Base-by-base conservation (phyloP, 2,329 filamentous ascomycete species). In the Chaetomium strumarium region DNA sequence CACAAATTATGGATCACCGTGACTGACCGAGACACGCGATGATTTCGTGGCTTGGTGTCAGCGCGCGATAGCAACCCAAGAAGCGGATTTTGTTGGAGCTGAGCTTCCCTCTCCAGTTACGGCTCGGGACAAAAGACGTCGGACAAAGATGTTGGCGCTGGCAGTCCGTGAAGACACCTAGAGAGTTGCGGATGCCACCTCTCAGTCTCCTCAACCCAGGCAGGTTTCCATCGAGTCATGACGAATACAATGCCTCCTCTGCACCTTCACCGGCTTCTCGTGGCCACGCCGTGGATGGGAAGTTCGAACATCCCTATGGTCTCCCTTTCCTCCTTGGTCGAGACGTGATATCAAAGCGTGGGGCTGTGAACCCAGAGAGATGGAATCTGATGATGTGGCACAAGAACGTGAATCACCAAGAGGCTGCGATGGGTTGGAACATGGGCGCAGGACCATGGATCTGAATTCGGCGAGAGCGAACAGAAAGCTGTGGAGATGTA, bases 281-380 rank as follows among this genome's bases (percentile, higher is more conserved):
- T 55, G 51, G 44, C 51, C 51, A 48, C 41, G 44, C 33, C 47
- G 44, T 12, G 51, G 53, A 9, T 47, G 48, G 44, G 47, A 46
- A 53, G 42, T 51, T 54, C 42, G 54, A 53, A 7, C 33, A 51
- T 58, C 43, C 52, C 53, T 59, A 58, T 57, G 54, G 37, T 51
- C 55, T 53, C 44, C 36, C 52, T 41, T 51, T 47, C 49, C 46
- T 55, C 55, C 48, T 56, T 57, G 19, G 46, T 44, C 41, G 46
- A 40, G 43, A 46, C 30, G 45, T 41, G 48, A 19, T 40, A 19
- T 16, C 13, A 38, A 37, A 36, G 38, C 45, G 53, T 42, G 49
- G 53, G 49, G 46, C 43, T 38, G 49, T 41, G 45, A 52, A 19
- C 44, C 48, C 48, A 39, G 24, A 48, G 36, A 49, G 30, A 53